Percentiles rank a stretch among this genome's conserved stretches.
These are phyloP conservation scores for Geotrichum siamense DNA, from an alignment of 1,139 yeast species.

Conservation along the genomic window DNA sequence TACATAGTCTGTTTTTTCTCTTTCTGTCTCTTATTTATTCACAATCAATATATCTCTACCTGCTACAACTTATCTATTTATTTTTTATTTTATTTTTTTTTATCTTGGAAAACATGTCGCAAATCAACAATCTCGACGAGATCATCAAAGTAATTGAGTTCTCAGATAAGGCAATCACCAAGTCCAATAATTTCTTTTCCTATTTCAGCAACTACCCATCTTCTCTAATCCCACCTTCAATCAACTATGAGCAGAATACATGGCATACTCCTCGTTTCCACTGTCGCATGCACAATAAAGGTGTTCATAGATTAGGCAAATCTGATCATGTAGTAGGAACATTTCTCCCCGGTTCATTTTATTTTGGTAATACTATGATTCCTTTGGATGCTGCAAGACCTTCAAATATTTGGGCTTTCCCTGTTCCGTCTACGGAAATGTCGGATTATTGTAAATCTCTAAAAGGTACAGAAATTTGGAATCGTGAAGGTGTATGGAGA, in stretches of 20 bases:
- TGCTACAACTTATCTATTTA: too few species aligned
- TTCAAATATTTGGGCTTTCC: constrained; percentile 40
- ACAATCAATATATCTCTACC: too few species aligned
- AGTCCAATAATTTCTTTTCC: constrained; percentile 1
- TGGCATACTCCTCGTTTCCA: background rate
- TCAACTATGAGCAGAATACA: too few species aligned
- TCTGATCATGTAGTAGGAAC: background rate
- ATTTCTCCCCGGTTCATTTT: background rate
- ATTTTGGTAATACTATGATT: constrained; percentile 6
- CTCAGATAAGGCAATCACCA: background rate
- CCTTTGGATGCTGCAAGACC: constrained; percentile 15
- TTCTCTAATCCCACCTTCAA: too few species aligned
- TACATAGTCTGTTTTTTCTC: too few species aligned
- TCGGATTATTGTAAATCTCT: constrained; percentile 57
- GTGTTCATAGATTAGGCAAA: background rate
- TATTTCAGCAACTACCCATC: constrained; percentile 1
- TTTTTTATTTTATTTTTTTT: too few species aligned
- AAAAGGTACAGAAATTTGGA: constrained; percentile 73
- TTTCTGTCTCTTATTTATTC: too few species aligned
- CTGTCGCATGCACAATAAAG: background rate
- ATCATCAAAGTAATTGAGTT: background rate
- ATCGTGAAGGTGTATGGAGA: constrained; percentile 71
- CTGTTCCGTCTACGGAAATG: constrained; percentile 54
- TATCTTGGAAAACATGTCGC: too few species aligned
- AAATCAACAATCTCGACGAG: background rate